Percentiles rank a stretch among this genome's conserved stretches.
phyloP scores from a whole-genome alignment of 2,329 filamentous ascomycete genomes.

The Fusarium redolens region DNA sequence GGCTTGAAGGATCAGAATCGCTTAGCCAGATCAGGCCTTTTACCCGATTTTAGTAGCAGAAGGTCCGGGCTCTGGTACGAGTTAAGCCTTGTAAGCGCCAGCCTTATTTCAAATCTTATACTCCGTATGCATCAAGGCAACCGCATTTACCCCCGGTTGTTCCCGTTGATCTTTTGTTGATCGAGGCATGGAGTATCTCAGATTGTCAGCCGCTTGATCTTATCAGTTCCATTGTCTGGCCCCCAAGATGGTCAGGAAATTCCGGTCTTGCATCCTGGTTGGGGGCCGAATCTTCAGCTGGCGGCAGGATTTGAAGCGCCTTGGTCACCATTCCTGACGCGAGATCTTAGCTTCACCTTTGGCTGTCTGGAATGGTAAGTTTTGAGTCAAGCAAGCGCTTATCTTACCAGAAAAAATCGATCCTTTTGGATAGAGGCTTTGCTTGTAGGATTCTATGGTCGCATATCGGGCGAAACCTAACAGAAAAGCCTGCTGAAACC shows the following conservation, averaged over 20 bases:
- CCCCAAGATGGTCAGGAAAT: background rate
- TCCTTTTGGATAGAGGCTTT: too few relatives aligned
- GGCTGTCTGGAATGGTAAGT: fast-evolving
- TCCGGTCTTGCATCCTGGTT: background rate
- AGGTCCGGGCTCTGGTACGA: background rate
- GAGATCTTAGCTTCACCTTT: too few relatives aligned
- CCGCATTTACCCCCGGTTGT: background rate
- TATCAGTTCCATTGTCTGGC: background rate
- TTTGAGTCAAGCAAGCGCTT: background rate
- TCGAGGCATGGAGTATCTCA: background rate
- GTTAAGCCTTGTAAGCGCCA: background rate
- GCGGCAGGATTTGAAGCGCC: background rate
- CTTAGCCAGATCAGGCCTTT: background rate
- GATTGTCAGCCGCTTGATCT: background rate
- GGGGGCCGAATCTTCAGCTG: background rate
- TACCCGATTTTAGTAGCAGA: background rate
- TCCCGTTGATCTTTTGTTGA: background rate
- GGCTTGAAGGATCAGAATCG: background rate
- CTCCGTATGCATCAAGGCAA: background rate
- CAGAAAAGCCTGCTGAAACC: background rate
- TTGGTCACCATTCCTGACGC: background rate
- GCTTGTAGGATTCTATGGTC: background rate
- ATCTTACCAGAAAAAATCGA: background rate
- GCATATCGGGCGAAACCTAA: background rate
- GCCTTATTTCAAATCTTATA: constrained; percentile 8